A percentile compares a stretch with the other conserved stretches of the same genome.
Evolutionary conservation across 75 land plant species (phyloP).

Genomic region (Selaginella moellendorffii): DNA sequence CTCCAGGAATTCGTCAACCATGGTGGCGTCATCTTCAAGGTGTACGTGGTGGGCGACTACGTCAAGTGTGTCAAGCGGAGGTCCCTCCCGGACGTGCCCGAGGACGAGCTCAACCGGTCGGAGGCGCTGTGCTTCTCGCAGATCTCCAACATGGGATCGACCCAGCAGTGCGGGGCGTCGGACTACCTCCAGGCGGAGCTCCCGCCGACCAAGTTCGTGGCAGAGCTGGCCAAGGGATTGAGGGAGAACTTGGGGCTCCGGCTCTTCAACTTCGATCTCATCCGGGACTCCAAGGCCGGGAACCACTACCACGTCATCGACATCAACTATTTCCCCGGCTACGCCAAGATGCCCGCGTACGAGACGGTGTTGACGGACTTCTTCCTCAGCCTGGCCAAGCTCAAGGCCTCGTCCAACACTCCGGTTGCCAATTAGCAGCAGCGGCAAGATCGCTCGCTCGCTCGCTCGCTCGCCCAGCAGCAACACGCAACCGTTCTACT

Average conservation of each 20-base stretch:
- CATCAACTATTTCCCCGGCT: conserved; percentile 96
- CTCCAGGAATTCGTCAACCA: conserved; percentile 46
- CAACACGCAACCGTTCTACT: no score
- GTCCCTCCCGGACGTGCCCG: conserved; percentile 66
- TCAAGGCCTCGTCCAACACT: background rate
- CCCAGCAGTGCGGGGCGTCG: conserved; percentile 11
- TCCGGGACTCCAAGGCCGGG: conserved; percentile 45
- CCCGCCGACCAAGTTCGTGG: conserved; percentile 48
- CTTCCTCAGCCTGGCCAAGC: conserved; percentile 29
- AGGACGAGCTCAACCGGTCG: conserved; percentile 30
- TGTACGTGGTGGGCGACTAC: conserved; percentile 70
- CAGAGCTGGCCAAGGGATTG: conserved; percentile 52
- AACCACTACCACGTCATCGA: conserved; percentile 75
- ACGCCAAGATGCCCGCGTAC: conserved; percentile 83
- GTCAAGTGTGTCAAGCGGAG: conserved; percentile 62
- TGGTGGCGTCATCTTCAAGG: conserved; percentile 81
- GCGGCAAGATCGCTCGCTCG: no score
- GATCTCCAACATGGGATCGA: conserved; percentile 55
- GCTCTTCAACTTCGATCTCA: conserved; percentile 91
- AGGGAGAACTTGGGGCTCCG: conserved; percentile 36
- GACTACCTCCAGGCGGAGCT: conserved; percentile 34
- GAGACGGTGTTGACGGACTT: conserved; percentile 78
- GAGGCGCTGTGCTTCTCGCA: conserved; percentile 61
- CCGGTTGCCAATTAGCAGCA: background rate
- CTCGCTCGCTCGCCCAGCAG: no score